Percentiles rank a stretch among this genome's conserved stretches.
These are phyloP conservation scores for Hymenochaete sp. DNA, from an alignment of 1,284 basidiomycete genomes.

Conservation along the genomic window DNA sequence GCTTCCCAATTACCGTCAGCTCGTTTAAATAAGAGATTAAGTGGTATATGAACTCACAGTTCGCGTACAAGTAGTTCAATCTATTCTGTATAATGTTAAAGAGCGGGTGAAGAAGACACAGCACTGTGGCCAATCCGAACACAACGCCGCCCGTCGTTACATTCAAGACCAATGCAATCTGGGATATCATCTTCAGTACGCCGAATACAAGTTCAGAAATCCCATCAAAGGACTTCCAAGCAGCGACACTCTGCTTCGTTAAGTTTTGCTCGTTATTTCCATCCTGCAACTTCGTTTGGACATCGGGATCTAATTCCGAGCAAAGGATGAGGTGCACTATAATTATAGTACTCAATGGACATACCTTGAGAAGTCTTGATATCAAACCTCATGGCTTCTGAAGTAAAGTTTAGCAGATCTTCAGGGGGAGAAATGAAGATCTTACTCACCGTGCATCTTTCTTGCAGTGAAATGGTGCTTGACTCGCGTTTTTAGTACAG, in stretches of 20 bases:
- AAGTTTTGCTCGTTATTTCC: neutral
- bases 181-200: conserved; percentile 1
- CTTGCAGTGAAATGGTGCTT: conserved; percentile 2
- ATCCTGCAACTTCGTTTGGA: conserved; percentile 1
- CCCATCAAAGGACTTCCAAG: conserved; percentile 1
- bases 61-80: neutral
- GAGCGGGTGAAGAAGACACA: conserved; percentile 1
- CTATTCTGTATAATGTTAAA: neutral
- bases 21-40: too few species aligned
- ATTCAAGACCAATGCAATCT: neutral
- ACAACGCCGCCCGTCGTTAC: neutral
- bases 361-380: conserved; percentile 8
- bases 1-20: too few species aligned
- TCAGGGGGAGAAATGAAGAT: neutral
- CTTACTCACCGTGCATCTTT: neutral
- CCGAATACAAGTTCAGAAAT: neutral
- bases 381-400: conserved; percentile 7
- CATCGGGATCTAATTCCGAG: neutral
- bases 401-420: neutral
- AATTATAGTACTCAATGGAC: neutral
- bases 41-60: neutral
- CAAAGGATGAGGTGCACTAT: neutral
- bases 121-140: neutral
- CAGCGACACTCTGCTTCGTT: conserved; percentile 1
- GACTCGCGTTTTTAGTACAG: neutral